phyloP scores from a whole-genome alignment of 2,329 filamentous ascomycete genomes.

The Dactylonectria estremocensis region DNA sequence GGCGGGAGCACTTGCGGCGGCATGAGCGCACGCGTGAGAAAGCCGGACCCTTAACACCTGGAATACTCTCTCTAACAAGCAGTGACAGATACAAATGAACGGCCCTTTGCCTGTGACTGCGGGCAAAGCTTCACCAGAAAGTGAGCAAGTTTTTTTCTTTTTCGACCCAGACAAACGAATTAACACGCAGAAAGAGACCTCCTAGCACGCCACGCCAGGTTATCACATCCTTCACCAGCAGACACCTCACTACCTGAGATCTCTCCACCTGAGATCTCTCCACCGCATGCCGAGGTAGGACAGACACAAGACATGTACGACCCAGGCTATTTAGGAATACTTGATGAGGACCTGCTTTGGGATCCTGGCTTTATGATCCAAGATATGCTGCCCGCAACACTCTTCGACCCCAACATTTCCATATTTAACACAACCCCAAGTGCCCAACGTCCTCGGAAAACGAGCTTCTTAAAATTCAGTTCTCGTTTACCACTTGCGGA shows the following conservation, averaged over 20 bases:
- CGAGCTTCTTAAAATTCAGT: conserved; percentile 3
- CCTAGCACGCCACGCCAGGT: not conserved
- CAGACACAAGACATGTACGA: not conserved
- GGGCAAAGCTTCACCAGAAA: conserved; percentile 6
- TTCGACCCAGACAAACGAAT: not conserved
- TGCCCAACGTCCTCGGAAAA: not conserved
- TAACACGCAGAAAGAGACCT: conserved; percentile 1
- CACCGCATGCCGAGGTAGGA: not conserved
- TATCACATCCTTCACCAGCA: not conserved
- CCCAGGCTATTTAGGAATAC: not conserved
- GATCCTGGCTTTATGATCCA: conserved; percentile 1
- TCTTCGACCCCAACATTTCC: not conserved
- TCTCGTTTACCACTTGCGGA: not conserved
- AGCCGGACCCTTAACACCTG: accelerated
- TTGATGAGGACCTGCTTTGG: not conserved
- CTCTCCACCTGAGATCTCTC: not conserved
- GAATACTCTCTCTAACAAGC: not conserved
- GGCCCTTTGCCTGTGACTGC: conserved; percentile 10
- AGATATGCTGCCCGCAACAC: not conserved
- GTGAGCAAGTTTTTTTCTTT: not conserved
- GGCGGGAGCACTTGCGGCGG: not conserved
- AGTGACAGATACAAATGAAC: not conserved
- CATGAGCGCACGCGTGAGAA: conserved; percentile 14
- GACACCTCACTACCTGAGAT: not conserved
- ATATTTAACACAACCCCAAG: not conserved